Base-by-base conservation (phyloP, 805 yeast genomes). In the Cyberlindnera galapagoensis region DNA sequence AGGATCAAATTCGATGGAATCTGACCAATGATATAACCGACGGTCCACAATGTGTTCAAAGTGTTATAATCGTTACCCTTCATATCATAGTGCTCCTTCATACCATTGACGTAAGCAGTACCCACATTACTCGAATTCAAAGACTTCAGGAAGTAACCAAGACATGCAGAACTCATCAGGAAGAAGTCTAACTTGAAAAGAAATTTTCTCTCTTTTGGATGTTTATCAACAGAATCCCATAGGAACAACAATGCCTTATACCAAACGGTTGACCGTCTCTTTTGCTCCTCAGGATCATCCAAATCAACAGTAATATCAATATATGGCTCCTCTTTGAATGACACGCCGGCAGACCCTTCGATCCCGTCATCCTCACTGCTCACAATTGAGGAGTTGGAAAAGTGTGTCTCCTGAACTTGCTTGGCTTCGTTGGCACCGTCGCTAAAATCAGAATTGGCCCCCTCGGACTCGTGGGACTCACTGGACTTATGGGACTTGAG, bases 11-110 rank as follows among this genome's bases (percentile, higher is more conserved):
- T 62, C 1, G 71, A 60, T 6, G 76, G 76, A 15, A 69, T 55
- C 37, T 64, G 71, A 3, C 74, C 74, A 27, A 71, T 44, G 25
- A 68, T 60, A 36, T 70, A 70, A 5, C 76, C 76, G 10, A 65
- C 63, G 1, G 74, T 62, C 63, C 65, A 69, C 21, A 60, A 38
- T 1, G 74, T 60, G 3, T 52, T 47, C 46, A 68, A 40, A 37
- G 63, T 62, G 43, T 71, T 69, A 40, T 61, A 64, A 36, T 71
- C 40, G 34, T 61, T 63, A 13, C 53, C 59, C 25, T 49, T 41
- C 65, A 67, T 61, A 15, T 46, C 35, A 36, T 58, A 63, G 42
- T 61, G 52, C 42, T 67, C 70, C 34, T 57, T 53, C 72, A 67
- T 52, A 9, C 72, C 73, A 38, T 63, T 65, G 22, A 67, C 58